Evolutionary conservation across 805 yeast species (phyloP), one percentile per base, ranked within the genome.

Genomic region (Schizosaccharomyces cryophilus): DNA sequence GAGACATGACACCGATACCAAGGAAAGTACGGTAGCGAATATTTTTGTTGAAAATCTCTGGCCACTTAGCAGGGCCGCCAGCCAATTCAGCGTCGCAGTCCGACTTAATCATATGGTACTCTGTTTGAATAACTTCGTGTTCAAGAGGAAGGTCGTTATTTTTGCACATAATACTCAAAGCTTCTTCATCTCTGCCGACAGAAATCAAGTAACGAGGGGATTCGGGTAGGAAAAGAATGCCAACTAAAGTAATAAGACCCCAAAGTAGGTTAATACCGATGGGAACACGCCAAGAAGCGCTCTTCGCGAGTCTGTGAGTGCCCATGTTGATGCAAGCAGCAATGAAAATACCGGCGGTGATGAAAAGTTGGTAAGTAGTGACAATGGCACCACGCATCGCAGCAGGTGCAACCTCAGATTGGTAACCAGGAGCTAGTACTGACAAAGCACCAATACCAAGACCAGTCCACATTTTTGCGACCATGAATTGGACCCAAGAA

Each of bases 371-470:
- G 70, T 84, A 86, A n/a, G 84, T 77, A 61, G 85, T 80, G 58
- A 85, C 87, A 64, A 84, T 75, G 21, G 87, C 80, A 66, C 94
- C 94, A 73, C 94, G 77, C 60, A 85, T 79, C 76, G 84, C 81
- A 66, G 78, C 81, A 30, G 93, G 93, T n/a, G 87, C 79, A 47
- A 85, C 82, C 70, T 85, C 87, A 40, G 89, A 84, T 74, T 83
- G 83, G 69, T 84, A 85, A 70, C 85, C 73, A 60, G 93, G 89
- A 35, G 83, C 85, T 62, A 82, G 77, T 56, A 88, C 87, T 47
- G 89, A 80, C 45, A 85, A 77, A 64, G 81, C 81, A 64, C 95
- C 95, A 63, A 86, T 86, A 62, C 85, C 84, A 15, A 84, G 66
- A 64, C 95, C 95, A 35, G 85, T 80, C 64, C 85, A 73, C 30